These are phyloP conservation scores for Hypocrella siamensis DNA, from an alignment of 2,329 filamentous ascomycete genomes.

Conservation along the genomic window DNA sequence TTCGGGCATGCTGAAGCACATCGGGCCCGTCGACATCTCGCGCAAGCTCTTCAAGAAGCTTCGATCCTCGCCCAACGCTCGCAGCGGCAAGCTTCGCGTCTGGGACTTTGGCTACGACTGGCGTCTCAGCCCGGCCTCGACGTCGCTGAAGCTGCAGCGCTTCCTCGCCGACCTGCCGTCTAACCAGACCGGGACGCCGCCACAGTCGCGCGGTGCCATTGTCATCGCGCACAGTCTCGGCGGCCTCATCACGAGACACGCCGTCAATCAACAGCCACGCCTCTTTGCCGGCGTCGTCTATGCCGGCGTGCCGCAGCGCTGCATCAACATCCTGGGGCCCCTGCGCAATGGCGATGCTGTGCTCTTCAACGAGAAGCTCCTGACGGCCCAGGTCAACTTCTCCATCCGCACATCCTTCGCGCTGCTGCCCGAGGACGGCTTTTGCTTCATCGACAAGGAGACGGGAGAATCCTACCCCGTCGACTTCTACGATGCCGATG, in stretches of 20 bases:
- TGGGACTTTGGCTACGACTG: conserved; percentile 95
- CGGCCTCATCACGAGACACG: conserved; percentile 75
- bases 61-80: conserved; percentile 56
- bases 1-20: conserved; percentile 78
- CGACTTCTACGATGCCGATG: conserved; percentile 66
- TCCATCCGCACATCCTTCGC: conserved; percentile 75
- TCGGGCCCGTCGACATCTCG: conserved; percentile 83
- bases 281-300: conserved; percentile 78
- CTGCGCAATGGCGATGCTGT: conserved; percentile 87
- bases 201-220: conserved; percentile 49
- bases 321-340: conserved; percentile 82
- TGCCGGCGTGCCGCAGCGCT: conserved; percentile 70
- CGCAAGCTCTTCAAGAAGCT: conserved; percentile 67
- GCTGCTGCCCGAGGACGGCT: conserved; percentile 72
- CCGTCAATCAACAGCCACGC: conserved; percentile 70
- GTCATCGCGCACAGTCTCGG: conserved; percentile 81
- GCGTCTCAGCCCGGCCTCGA: conserved; percentile 66
- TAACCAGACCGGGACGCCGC: conserved; percentile 42
- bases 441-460: conserved; percentile 71
- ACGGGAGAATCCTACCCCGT: conserved; percentile 69
- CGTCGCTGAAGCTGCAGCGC: conserved; percentile 54
- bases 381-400: conserved; percentile 89
- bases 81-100: conserved; percentile 55
- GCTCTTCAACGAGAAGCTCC: conserved; percentile 70
- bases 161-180: conserved; percentile 63